These are phyloP conservation scores for Chlamydomonas asymmetrica DNA, from an alignment of 139 green algal genomes.

Conservation along the genomic window DNA sequence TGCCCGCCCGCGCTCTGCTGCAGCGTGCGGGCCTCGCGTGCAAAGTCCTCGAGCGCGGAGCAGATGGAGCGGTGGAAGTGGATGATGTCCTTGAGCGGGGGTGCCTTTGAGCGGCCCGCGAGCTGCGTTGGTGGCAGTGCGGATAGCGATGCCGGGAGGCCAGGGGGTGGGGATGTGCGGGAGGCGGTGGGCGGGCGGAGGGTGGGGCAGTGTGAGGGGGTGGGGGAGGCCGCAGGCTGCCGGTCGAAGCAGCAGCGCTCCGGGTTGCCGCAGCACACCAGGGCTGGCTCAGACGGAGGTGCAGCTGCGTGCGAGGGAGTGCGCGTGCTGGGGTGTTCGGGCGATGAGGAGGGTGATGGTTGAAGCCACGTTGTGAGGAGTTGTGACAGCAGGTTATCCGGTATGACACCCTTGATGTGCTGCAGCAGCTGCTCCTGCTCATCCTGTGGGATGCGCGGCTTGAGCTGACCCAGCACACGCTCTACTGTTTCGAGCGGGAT, in stretches of 20 bases:
- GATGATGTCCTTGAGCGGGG: constrained; percentile 68
- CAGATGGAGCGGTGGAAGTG: constrained; percentile 86
- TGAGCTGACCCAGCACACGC: constrained; percentile 79
- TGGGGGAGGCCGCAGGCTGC: not conserved
- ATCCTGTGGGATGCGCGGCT: constrained; percentile 58
- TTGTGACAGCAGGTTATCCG: constrained; percentile 75
- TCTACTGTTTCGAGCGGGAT: constrained; percentile 88
- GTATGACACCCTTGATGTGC: constrained; percentile 66
- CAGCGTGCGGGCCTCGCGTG: constrained; percentile 61
- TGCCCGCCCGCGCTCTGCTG: constrained; percentile 23
- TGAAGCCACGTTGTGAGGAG: constrained; percentile 80
- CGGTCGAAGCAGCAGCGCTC: not conserved
- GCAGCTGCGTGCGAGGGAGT: not conserved
- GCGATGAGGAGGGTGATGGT: constrained; percentile 14
- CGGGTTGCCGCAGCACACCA: constrained; percentile 11
- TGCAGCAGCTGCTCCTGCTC: constrained; percentile 55
- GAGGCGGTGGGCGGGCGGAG: no score
- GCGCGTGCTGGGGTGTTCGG: not conserved
- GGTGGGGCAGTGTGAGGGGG: not conserved
- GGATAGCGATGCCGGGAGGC: no score
- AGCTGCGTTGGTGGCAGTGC: no score
- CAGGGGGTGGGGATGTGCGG: no score
- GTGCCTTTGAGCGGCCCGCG: no score
- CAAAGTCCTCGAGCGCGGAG: constrained; percentile 77
- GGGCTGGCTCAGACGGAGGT: not conserved